Conservation (phyloP, 2,329 filamentous ascomycete species). For the Diaporthe batatas region DNA sequence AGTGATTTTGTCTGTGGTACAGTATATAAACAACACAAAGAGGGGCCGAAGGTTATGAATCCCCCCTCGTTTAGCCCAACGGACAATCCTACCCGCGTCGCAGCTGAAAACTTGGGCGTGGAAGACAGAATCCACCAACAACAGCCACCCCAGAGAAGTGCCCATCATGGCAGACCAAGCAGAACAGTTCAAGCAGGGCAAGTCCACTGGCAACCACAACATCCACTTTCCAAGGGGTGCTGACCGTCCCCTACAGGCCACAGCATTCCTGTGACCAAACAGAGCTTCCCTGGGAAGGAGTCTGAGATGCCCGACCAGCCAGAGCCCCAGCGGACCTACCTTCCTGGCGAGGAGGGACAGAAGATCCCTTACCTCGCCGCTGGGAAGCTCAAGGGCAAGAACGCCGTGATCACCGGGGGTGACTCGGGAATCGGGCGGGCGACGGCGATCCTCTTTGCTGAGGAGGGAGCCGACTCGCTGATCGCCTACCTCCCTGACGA, state of each 20-base stretch:
- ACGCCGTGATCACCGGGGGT: constrained; percentile 84
- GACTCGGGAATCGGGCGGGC: constrained; percentile 85
- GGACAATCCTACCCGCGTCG: too few relatives aligned
- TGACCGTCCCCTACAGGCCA: constrained; percentile 49
- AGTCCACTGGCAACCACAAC: constrained; percentile 32
- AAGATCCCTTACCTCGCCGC: constrained; percentile 80
- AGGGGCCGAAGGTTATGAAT: not conserved
- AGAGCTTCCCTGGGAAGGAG: constrained; percentile 60
- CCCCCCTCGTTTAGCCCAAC: not conserved
- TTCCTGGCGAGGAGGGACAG: constrained; percentile 66
- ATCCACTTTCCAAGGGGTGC: not conserved
- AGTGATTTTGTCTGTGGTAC: not conserved
- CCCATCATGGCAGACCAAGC: constrained; percentile 41
- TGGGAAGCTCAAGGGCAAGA: constrained; percentile 81
- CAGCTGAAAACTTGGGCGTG: not conserved
- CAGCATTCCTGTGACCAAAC: constrained; percentile 55
- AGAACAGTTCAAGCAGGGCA: constrained; percentile 53
- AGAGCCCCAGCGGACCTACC: constrained; percentile 57
- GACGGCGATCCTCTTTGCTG: constrained; percentile 81
- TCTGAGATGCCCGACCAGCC: constrained; percentile 67
- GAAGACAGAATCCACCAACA: not conserved
- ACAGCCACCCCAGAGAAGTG: not conserved
- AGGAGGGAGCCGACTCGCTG: constrained; percentile 81
- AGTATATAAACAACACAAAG: not conserved
- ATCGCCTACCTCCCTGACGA: constrained; percentile 83